Conservation (phyloP, 176 grass and related monocot species). For the Metroxylon sagu region DNA sequence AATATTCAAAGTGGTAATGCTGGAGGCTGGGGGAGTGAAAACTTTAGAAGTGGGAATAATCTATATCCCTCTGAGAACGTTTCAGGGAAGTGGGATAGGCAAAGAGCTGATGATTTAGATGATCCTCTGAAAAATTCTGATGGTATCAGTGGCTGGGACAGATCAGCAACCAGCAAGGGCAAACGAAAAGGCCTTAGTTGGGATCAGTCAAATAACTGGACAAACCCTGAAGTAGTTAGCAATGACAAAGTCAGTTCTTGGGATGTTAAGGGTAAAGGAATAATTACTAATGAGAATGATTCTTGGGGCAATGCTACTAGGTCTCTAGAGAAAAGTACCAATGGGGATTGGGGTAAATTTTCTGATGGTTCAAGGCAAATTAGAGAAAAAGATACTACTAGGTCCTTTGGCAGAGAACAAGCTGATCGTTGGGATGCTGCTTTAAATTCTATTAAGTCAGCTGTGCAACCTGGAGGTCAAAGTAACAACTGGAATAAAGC, state of each 20-base stretch:
- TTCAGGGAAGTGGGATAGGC: no score
- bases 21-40: conserved; percentile 3
- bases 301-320: conserved; percentile 30
- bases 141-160: conserved; percentile 38
- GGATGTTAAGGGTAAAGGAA: conserved; percentile 46
- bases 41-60: background rate
- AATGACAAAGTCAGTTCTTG: conserved; percentile 29
- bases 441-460: conserved; percentile 12
- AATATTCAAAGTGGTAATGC: conserved; percentile 10
- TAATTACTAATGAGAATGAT: conserved; percentile 23
- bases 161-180: conserved; percentile 22
- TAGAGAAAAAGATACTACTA: conserved; percentile 20
- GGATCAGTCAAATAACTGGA: conserved; percentile 18
- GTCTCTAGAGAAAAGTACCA: conserved; percentile 23
- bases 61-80: no score
- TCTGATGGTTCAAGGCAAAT: conserved; percentile 27
- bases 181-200: conserved; percentile 35
- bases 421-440: conserved; percentile 27
- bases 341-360: conserved; percentile 30
- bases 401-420: conserved; percentile 16
- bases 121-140: conserved; percentile 2
- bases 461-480: background rate
- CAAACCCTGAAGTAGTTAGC: conserved; percentile 6
- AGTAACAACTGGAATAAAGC: conserved; percentile 32
- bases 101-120: no score